These are phyloP conservation scores for Suillus sp. DNA, from an alignment of 768 basidiomycete species.

Conservation along the genomic window DNA sequence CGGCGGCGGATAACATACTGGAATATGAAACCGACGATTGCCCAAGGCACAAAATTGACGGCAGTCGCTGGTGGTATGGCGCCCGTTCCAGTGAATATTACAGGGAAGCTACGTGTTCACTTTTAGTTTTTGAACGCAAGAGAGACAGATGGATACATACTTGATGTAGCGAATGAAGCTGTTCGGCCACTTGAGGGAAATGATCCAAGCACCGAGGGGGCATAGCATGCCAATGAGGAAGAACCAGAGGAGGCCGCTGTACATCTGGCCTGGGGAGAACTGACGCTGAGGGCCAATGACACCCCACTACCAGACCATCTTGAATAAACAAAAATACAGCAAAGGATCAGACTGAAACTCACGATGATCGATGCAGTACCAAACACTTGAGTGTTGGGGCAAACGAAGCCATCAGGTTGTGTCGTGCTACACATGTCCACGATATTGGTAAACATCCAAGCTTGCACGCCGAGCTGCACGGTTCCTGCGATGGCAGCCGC, in stretches of 20 bases:
- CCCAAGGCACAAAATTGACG: conserved; percentile 48
- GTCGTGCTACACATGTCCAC: conserved; percentile 33
- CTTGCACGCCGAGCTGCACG: conserved; percentile 64
- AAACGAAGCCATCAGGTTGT: conserved; percentile 31
- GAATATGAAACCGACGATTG: conserved; percentile 50
- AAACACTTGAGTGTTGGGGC: conserved; percentile 44
- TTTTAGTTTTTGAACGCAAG: background rate
- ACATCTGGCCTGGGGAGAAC: conserved; percentile 62
- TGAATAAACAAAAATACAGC: background rate
- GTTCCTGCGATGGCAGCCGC: conserved; percentile 65
- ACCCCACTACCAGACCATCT: conserved; percentile 37
- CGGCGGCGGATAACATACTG: conserved; percentile 34
- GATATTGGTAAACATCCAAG: conserved; percentile 57
- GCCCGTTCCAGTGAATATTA: too few relatives aligned
- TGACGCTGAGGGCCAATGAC: conserved; percentile 71
- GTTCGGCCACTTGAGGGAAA: conserved; percentile 59
- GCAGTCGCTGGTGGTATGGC: conserved; percentile 48
- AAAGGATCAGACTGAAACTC: conserved; percentile 27
- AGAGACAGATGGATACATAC: conserved; percentile 33
- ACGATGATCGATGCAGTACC: conserved; percentile 56
- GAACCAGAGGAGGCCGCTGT: conserved; percentile 53
- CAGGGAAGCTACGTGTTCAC: conserved; percentile 23
- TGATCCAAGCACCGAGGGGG: conserved; percentile 53
- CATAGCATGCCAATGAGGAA: conserved; percentile 71
- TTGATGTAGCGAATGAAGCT: conserved; percentile 59